Evolutionary conservation across 2,329 filamentous ascomycete species (phyloP).

Genomic region (Cladosporium sp.): DNA sequence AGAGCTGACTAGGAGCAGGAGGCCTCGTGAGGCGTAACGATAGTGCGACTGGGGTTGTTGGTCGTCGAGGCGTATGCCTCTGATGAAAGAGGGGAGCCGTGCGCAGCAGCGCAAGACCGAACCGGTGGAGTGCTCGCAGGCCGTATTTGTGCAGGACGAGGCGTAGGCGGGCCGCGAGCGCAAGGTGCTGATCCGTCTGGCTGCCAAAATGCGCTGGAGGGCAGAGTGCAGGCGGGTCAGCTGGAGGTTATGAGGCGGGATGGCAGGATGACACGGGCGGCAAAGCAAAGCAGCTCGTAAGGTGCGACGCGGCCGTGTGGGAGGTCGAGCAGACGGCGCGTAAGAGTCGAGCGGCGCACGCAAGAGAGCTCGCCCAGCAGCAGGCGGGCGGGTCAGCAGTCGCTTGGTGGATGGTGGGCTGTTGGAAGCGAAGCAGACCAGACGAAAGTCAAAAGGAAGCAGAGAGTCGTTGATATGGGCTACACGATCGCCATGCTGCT

Average conservation of each 20-base stretch:
- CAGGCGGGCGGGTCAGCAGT: not conserved
- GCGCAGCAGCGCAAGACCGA: not conserved
- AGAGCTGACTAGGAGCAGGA: not conserved
- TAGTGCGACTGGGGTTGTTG: slow-evolving; percentile 6
- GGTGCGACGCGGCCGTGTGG: not conserved
- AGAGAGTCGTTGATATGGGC: not conserved
- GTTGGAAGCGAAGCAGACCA: not conserved
- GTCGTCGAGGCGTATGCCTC: not conserved
- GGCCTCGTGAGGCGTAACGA: slow-evolving; percentile 1
- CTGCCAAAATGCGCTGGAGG: not conserved
- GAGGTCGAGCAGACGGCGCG: not conserved
- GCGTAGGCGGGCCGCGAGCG: not conserved
- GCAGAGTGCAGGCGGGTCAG: slow-evolving; percentile 1
- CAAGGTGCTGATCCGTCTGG: not conserved
- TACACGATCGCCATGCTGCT: slow-evolving; percentile 1
- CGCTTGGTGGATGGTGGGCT: too few relatives aligned
- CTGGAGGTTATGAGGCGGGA: not conserved
- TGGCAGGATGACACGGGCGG: slow-evolving; percentile 10
- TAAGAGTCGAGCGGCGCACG: not conserved
- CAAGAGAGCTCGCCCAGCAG: too few relatives aligned
- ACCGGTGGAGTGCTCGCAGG: not conserved
- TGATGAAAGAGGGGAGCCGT: slow-evolving; percentile 7
- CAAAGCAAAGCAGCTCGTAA: not conserved
- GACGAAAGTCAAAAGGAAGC: not conserved
- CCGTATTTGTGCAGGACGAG: slow-evolving; percentile 6